Conservation (phyloP, 2,329 filamentous ascomycete genomes). For the Apiospora phragmitis region DNA sequence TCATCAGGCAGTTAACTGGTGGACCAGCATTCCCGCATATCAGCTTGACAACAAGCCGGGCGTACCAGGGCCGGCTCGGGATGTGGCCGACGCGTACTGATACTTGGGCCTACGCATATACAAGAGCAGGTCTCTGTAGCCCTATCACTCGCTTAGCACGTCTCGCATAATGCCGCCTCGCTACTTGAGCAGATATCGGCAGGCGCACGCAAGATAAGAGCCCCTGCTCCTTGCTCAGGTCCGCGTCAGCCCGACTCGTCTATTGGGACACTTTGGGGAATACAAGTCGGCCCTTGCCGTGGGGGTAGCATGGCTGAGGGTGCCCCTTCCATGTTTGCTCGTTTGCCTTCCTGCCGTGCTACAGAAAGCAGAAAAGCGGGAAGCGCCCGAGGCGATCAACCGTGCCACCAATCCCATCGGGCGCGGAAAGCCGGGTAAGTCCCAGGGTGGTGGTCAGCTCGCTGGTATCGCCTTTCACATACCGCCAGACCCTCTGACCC, state of each 20-base stretch:
- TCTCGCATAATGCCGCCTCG: not conserved
- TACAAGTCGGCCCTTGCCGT: not conserved
- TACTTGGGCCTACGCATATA: not conserved
- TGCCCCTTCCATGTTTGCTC: not conserved
- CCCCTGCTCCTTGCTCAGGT: not conserved
- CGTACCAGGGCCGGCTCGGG: not conserved
- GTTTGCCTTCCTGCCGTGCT: slow-evolving; percentile 1
- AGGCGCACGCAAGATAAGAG: not conserved
- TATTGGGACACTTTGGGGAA: not conserved
- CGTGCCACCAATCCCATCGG: not conserved
- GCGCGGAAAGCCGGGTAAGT: not conserved
- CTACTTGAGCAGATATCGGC: not conserved
- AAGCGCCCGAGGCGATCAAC: slow-evolving; percentile 4
- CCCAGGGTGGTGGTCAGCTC: not conserved
- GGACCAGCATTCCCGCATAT: not conserved
- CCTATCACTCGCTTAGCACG: not conserved
- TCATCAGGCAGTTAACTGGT: not conserved
- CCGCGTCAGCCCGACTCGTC: not conserved
- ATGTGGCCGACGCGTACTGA: not conserved
- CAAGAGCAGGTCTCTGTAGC: not conserved
- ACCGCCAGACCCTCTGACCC: not conserved
- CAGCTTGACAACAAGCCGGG: not conserved
- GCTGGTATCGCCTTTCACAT: not conserved
- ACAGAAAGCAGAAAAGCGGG: slow-evolving; percentile 1
- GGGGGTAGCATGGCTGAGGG: not conserved